These are phyloP conservation scores for Herpomyces periplanetae DNA, from an alignment of 2,329 filamentous ascomycete species.

Conservation along the genomic window DNA sequence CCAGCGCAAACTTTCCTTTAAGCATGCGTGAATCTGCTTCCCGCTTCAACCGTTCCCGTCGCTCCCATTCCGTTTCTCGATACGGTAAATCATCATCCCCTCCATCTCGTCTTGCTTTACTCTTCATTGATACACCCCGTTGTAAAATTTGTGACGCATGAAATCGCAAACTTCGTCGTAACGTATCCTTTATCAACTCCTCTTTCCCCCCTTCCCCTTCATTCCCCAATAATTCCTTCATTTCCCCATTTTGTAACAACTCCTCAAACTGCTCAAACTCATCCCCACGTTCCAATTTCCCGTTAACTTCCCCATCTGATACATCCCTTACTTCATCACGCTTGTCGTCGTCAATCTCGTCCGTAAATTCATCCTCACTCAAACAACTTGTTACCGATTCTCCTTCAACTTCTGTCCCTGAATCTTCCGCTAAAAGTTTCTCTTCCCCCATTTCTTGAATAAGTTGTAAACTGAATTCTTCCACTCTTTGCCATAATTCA, in stretches of 20 bases:
- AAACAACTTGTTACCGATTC: too few species aligned
- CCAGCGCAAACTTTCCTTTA: too few species aligned
- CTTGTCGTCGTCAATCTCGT: constrained; percentile 4
- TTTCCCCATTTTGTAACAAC: constrained; percentile 8
- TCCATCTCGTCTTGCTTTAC: constrained; percentile 28
- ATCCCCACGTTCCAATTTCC: constrained; percentile 6
- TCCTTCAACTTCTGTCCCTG: too few species aligned
- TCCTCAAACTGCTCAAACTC: constrained; percentile 3
- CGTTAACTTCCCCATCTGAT: constrained; percentile 5
- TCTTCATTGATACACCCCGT: constrained; percentile 50
- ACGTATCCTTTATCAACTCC: constrained; percentile 46
- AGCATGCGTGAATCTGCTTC: too few species aligned
- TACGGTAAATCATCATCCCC: constrained; percentile 55
- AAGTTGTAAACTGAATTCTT: constrained; percentile 19
- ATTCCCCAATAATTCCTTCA: constrained; percentile 7
- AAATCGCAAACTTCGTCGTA: constrained; percentile 74
- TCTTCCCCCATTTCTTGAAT: constrained; percentile 9
- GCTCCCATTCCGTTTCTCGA: constrained; percentile 49
- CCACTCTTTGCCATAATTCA: constrained; percentile 35
- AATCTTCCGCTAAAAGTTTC: constrained; percentile 7
- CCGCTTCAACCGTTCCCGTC: constrained; percentile 48
- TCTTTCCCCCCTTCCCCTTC: constrained; percentile 10
- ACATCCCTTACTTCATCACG: constrained; percentile 5
- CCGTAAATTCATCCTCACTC: too few species aligned
- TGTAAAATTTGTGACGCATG: constrained; percentile 93